These are phyloP conservation scores for Ilex aquifolium DNA, from an alignment of 257 asterid species.

Conservation along the genomic window DNA sequence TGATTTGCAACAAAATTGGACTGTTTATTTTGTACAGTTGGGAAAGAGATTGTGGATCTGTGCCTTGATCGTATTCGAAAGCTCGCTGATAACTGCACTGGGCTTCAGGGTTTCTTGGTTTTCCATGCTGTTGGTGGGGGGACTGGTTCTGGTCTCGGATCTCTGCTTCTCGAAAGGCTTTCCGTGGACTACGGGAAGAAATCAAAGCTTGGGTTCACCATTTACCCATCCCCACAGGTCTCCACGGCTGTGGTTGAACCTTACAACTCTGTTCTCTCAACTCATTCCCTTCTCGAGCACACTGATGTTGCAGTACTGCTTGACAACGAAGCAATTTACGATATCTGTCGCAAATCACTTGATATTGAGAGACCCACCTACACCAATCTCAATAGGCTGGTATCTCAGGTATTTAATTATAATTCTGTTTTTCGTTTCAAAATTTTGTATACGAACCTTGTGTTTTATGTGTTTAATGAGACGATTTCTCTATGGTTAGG, in stretches of 20 bases:
- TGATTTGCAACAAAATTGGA: neutral
- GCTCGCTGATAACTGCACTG: constrained; percentile 56
- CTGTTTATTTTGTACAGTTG: constrained; percentile 12
- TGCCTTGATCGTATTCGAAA: constrained; percentile 56
- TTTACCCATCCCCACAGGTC: constrained; percentile 56
- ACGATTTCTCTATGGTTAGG: constrained; percentile 16
- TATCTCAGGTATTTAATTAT: constrained; percentile 35
- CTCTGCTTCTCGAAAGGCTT: constrained; percentile 50
- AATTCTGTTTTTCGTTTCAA: neutral
- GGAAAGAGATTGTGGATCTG: constrained; percentile 50
- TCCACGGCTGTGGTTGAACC: constrained; percentile 64
- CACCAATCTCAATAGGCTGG: constrained; percentile 48
- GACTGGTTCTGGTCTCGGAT: constrained; percentile 54
- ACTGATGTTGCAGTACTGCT: constrained; percentile 55
- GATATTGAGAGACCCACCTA: constrained; percentile 58
- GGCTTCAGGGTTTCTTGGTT: constrained; percentile 49
- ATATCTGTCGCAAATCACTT: constrained; percentile 45
- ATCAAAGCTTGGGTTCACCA: constrained; percentile 47
- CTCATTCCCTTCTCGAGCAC: constrained; percentile 53
- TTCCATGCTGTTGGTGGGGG: constrained; percentile 63
- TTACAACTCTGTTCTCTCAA: constrained; percentile 44
- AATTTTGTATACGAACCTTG: too few species aligned
- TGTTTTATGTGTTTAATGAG: neutral
- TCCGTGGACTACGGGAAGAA: constrained; percentile 52
- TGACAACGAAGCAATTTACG: constrained; percentile 53